Conservation (phyloP, 2,329 filamentous ascomycete species). For the Erysiphe pulchra region DNA sequence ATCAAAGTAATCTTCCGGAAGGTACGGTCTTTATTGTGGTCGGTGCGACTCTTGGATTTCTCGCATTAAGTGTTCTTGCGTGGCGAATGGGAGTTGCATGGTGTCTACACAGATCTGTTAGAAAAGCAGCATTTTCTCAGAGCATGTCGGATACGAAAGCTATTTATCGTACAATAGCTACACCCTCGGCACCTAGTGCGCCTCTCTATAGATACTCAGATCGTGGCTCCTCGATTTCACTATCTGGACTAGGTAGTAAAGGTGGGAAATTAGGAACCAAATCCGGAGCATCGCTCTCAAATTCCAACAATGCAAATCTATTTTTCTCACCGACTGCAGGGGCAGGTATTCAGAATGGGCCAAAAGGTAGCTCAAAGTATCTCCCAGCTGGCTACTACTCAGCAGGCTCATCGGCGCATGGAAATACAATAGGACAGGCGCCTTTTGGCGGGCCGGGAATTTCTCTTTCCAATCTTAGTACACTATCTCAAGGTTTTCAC, state of each 20-base stretch:
- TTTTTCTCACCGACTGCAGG: constrained; percentile 91
- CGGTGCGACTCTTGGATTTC: constrained; percentile 62
- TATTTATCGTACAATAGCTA: constrained; percentile 25
- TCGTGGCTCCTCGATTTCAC: constrained; percentile 16
- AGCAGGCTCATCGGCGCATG: constrained; percentile 21
- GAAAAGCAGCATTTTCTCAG: constrained; percentile 56
- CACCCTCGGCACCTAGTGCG: constrained; percentile 20
- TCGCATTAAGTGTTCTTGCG: constrained; percentile 55
- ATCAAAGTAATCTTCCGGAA: constrained; percentile 59
- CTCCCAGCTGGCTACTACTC: constrained; percentile 83
- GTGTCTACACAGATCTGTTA: constrained; percentile 76
- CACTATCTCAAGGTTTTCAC: constrained; percentile 24
- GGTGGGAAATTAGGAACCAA: constrained; percentile 12
- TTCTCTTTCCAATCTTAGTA: constrained; percentile 28
- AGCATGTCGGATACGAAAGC: constrained; percentile 45
- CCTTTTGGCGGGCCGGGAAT: constrained; percentile 23
- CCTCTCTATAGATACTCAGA: constrained; percentile 41
- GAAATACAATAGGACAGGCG: constrained; percentile 13
- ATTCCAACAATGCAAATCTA: constrained; percentile 17
- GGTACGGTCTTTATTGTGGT: constrained; percentile 94
- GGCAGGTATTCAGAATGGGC: constrained; percentile 22
- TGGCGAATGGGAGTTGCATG: constrained; percentile 80
- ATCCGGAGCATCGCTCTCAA: constrained; percentile 15
- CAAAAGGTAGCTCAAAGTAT: constrained; percentile 42
- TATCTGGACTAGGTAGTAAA: constrained; percentile 9